A percentile compares a stretch with the other conserved stretches of the same genome.
These are phyloP conservation scores for Eucalyptus curtisii DNA, from an alignment of 345 rosid species.

Conservation along the genomic window DNA sequence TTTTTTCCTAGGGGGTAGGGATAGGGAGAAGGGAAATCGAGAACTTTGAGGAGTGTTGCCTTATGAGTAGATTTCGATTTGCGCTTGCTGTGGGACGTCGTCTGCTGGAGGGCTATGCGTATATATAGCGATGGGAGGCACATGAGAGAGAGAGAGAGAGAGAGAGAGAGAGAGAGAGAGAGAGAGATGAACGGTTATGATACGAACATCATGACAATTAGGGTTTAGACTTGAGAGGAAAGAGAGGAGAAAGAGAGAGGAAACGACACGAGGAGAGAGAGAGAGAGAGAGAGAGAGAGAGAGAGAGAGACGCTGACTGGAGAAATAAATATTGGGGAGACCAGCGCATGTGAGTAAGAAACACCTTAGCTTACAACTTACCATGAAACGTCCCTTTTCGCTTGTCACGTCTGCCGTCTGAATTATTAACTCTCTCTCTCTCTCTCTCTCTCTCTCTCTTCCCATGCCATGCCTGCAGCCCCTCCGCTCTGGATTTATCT, in stretches of 20 bases:
- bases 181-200: background rate
- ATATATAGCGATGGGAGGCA: background rate
- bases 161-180: background rate
- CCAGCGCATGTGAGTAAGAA: slow-evolving; percentile 9
- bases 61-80: background rate
- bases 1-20: background rate
- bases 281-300: background rate
- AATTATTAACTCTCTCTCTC: background rate
- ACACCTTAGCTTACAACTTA: background rate
- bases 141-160: background rate
- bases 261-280: background rate
- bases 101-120: background rate
- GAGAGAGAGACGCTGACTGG: background rate
- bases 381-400: slow-evolving; percentile 7
- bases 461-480: background rate
- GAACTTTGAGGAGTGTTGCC: background rate
- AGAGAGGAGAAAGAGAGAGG: background rate
- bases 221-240: background rate
- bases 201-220: background rate
- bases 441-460: background rate
- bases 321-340: background rate
- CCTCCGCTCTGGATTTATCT: background rate
- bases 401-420: slow-evolving; percentile 1
- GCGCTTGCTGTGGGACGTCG: background rate
- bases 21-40: background rate